Base-by-base conservation (phyloP, 2,329 filamentous ascomycete species). In the Rutstroemia sp. region DNA sequence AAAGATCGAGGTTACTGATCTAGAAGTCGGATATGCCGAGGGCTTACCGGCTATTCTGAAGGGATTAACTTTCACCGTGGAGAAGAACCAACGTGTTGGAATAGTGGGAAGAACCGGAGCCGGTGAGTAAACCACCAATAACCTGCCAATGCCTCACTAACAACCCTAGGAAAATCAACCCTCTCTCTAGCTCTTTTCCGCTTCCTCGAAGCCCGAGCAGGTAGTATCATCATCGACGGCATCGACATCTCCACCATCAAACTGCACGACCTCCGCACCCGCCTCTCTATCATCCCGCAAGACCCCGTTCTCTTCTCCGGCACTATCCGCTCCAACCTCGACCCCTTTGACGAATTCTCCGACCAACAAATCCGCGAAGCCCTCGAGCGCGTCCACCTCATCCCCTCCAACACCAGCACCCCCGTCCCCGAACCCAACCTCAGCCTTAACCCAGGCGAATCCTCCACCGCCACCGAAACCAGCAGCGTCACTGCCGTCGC, bases 241-340 rank as follows among this genome's bases (percentile, higher is more conserved):
- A 39, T 68, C 16, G 65, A 69, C 39, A 67, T 69, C 48, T 65
- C 68, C 12, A 63, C 60, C 1, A 58, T 69, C 53, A 68, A 67
- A 40, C 60, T 69, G 5, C 62, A 67, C 45, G 60, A 63, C 16
- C 58, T 70, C 25, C 61, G 68, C 7, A 63, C 61, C 7, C 59
- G 66, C 19, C 49, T 70, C 12, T 64, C 66, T 8, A 67, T 69
- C 44, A 68, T 70, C 17, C 67, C 68, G 1, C 68, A 70, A 58
- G 68, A 97, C 68, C 92, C 89, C 54, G 96, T 91, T 0, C 77
- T 96, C 1, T 96, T 96, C 73, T 90, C 85, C 23, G 92, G 64
- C 62, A 96, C 91, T 0, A 87, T 96, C 58, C 83, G 92, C 60
- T 89, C 78, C 70, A 97, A 97, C 68, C 79, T 97, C 19, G 94